Base-by-base conservation (phyloP, 2,329 filamentous ascomycete genomes). In the Alternaria novae-zelandiae region DNA sequence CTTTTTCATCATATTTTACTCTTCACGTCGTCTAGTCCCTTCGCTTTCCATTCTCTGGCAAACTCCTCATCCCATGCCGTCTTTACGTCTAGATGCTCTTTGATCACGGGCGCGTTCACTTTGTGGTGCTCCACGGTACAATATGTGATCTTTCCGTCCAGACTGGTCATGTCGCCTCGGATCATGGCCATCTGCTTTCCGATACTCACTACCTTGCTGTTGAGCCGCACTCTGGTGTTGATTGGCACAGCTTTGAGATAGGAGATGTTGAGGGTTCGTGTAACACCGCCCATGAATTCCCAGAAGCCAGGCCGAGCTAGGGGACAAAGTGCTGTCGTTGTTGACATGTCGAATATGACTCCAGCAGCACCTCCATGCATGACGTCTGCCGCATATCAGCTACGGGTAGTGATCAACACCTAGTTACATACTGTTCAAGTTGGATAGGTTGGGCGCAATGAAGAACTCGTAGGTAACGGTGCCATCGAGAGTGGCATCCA, bases 41-140 rank as follows among this genome's bases (percentile, higher is more conserved):
- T 66, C 6, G 43, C 57, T 36, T 63, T 68, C 70, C 75, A 74
- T 53, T 77, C 63, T 46, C 59, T 70, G 13, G 80, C 80, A 68
- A 81, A 82, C 51, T 82, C 72, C 12, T 82, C 81, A 68, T 85
- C 84, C 82, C 83, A 84, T 6, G 76, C 71, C 17, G 84, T 70
- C 54, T 71, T 78, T 15, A 76, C 74, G n/a, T 70, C 67, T 57
- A 80, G 59, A 69, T 85, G 82, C 49, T 82, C 78, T 20, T 76
- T 63, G 46, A 70, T 71, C 23, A 82, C 81, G 11, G 83, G 80
- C 6, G 82, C 74, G 54, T 81, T 80, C 11, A 86, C 83, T 65
- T 86, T 86, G 71, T 86, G 85, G 64, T 86, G 84, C 70, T 86
- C 85, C 36, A 79, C 83, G 1, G 84, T 85, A 56, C 82, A 84